Evolutionary conservation across 495 filamentous ascomycete genomes (phyloP), one percentile per base, ranked within the genome.

Genomic region (Penicillium nucicola): DNA sequence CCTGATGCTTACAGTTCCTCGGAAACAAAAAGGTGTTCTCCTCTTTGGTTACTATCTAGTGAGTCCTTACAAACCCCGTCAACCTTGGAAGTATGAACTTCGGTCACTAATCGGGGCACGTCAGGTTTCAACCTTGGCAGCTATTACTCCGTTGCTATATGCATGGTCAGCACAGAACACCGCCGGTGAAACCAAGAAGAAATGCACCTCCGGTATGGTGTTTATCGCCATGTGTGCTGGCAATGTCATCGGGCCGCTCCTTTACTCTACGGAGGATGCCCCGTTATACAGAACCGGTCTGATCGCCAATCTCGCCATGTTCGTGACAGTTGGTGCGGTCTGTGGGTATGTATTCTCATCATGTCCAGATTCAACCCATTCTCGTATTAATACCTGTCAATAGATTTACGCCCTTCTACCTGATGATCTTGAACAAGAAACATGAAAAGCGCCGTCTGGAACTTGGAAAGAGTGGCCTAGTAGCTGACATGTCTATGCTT

Each of bases 401-500:
- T 15, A 61, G 60, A 1, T 12, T 66, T 4, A 56, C 34, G 1
- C 50, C 54, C 60, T 48, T 77, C 19, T 79, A 80, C 35, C 71
- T 81, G 15, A 68, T 72, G 49, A 67, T 64, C 14, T 59, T 79
- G 18, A 81, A 81, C 50, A 64, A 57, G n/a, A 52, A 61, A 31
- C 77, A 81, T 34, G 68, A 69, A 13, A 71, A 68, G 43, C 64
- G 64, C 15, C 64, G 77, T 12, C 64, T 69, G 32, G 68, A 62
- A 17, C 55, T 65, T n/a, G 65, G 65, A 2, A 70, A 63, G 36
- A 53, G 41, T 10, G 58, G 55, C 0, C 49, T 40, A 34, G 25
- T 57, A 0, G 28, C 58, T 20, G 64, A 65, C 20, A 43, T 61
- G 48, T 65, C 53, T 10, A 61, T 63, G 60, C 14, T 58, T 0